phyloP scores from a whole-genome alignment of 805 yeast species.

The Cyberlindnera japonica region DNA sequence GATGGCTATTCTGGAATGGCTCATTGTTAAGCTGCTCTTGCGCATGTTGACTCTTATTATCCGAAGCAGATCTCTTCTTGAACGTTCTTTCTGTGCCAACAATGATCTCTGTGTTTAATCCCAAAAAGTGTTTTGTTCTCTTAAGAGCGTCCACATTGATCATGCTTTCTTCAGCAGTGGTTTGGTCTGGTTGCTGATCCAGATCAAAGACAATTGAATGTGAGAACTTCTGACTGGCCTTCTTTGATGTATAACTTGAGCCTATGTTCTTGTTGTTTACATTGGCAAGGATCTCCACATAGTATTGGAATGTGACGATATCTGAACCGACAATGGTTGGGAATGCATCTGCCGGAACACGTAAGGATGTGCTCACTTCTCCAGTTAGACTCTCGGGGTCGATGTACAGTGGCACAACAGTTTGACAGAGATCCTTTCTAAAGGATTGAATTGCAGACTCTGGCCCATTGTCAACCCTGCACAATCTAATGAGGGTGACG shows the following conservation, averaged over 20 bases:
- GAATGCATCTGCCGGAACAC: slow-evolving; percentile 81
- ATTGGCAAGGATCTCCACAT: slow-evolving; percentile 79
- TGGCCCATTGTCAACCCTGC: slow-evolving; percentile 60
- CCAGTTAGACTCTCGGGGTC: slow-evolving; percentile 60
- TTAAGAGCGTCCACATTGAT: slow-evolving; percentile 79
- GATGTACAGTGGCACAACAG: slow-evolving; percentile 71
- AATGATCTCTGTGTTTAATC: slow-evolving; percentile 74
- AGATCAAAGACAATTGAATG: slow-evolving; percentile 25
- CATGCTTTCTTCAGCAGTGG: slow-evolving; percentile 35
- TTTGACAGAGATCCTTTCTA: slow-evolving; percentile 79
- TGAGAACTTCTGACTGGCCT: slow-evolving; percentile 16
- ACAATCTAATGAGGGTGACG: slow-evolving; percentile 74
- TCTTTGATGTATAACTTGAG: slow-evolving; percentile 26
- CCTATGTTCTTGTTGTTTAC: slow-evolving; percentile 55
- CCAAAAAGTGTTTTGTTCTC: slow-evolving; percentile 70
- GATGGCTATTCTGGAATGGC: not conserved
- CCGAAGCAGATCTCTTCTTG: slow-evolving; percentile 9
- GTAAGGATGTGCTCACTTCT: slow-evolving; percentile 56
- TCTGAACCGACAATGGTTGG: slow-evolving; percentile 76
- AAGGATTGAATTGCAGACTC: slow-evolving; percentile 53
- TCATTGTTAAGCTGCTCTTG: slow-evolving; percentile 10
- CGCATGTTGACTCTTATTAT: not conserved
- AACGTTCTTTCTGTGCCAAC: slow-evolving; percentile 67
- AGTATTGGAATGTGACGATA: slow-evolving; percentile 77
- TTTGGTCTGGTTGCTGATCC: slow-evolving; percentile 24